Evolutionary conservation across 1,284 basidiomycete genomes (phyloP), one percentile per base, ranked within the genome.

Genomic region (Ustilago curta): DNA sequence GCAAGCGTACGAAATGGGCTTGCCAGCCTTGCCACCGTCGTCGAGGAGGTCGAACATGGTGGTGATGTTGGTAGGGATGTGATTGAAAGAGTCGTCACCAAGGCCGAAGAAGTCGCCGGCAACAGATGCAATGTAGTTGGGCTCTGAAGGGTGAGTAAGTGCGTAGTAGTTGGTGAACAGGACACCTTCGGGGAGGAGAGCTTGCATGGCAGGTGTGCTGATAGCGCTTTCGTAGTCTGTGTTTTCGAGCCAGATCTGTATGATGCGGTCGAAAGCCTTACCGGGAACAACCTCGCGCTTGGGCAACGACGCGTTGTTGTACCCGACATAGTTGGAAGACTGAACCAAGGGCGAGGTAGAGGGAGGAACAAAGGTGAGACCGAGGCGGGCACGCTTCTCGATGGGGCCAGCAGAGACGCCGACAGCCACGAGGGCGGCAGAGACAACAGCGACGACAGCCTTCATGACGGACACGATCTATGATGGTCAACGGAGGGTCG

Each of bases 391-490:
- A 52, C 73, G 76, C 74, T 73, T 72, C 51, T 56, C 50, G 39
- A 70, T 65, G 25, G 80, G 79, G 1, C 63, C 56, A 29, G 59
- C 70, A 19, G 59, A 43, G 18, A 51, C 54, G 43, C 57, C 23
- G 16, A 48, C 56, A 21, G 52, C 47, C 92, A 86, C 89, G 90
- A 81, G 91, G 89, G 49, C 93, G 92, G 39, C 87, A 93, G 65
- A 90, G 89, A 69, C 88, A 91, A 68, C 95, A 97, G 86, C 94
- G 94, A 93, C 92, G 96, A 92, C 92, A 21, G 60, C 37, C 59
- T 65, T 66, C 63, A 63, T 72, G 44, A 18, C 9, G 31, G 11
- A 32, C 12, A 32, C 8, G 12, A 12, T 6, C 5, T 61, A 31
- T 37, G 25, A 11, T 8, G 9, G 21, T 21, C 9, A n/a, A 44